phyloP scores from a whole-genome alignment of 1,284 basidiomycete species.

The Leucocoprinus gongylophorus region DNA sequence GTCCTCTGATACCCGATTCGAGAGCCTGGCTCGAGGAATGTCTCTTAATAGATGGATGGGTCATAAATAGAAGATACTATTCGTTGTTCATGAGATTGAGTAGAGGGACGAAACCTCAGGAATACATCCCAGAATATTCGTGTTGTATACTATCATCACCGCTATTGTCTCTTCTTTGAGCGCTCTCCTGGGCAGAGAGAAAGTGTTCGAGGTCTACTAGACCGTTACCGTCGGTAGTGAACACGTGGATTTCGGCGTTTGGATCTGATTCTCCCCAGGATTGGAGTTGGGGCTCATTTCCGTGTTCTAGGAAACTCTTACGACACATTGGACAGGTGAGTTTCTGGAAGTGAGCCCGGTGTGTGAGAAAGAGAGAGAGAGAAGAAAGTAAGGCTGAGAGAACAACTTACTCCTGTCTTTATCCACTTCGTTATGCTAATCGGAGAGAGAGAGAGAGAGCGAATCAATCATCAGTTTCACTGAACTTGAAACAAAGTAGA shows the following conservation, averaged over 20 bases:
- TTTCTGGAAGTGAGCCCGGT: slow-evolving; percentile 37
- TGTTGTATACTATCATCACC: slow-evolving; percentile 21
- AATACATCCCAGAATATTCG: slow-evolving; percentile 48
- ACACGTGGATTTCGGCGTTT: not conserved
- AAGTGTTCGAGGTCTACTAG: not conserved
- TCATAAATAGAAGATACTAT: not conserved
- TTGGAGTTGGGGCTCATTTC: not conserved
- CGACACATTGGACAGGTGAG: slow-evolving; percentile 60
- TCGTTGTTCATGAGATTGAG: not conserved
- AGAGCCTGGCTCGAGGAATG: not conserved
- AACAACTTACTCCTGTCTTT: slow-evolving; percentile 41
- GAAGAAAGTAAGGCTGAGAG: not conserved
- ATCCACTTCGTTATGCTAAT: slow-evolving; percentile 61
- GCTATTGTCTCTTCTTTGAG: slow-evolving; percentile 3
- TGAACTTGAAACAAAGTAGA: not conserved
- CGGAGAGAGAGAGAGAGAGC: not conserved
- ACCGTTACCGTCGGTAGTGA: not conserved
- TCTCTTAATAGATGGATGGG: not conserved
- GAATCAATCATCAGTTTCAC: not conserved
- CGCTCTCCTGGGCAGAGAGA: not conserved
- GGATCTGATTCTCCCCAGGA: not conserved
- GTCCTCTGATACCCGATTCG: not conserved
- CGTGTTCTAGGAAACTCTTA: slow-evolving; percentile 31
- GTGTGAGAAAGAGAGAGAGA: not conserved
- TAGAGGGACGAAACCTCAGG: slow-evolving; percentile 23